Evolutionary conservation across 176 grass and related monocot species (phyloP).

Genomic region (Poa pratensis): DNA sequence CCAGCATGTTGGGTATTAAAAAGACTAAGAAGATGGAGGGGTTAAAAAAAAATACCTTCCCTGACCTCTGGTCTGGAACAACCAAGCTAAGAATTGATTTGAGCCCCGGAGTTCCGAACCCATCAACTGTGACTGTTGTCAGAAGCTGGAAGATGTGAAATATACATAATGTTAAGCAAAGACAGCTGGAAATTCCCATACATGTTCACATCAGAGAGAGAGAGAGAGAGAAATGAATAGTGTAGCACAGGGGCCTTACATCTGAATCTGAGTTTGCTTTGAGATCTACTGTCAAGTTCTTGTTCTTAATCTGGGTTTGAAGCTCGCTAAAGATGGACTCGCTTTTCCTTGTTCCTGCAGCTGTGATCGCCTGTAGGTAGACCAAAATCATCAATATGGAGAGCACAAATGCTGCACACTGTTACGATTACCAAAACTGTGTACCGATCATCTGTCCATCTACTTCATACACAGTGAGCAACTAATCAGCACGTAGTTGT

Average conservation of each 20-base stretch:
- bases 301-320: conserved; percentile 73
- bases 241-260: conserved; percentile 41
- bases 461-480: not conserved
- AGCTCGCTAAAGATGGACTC: conserved; percentile 71
- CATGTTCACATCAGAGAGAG: not conserved
- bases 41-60: conserved; percentile 54
- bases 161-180: conserved; percentile 24
- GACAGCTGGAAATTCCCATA: not conserved
- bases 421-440: not conserved
- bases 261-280: conserved; percentile 81
- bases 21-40: not conserved
- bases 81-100: conserved; percentile 76
- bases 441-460: not conserved
- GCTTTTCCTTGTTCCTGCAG: conserved; percentile 62
- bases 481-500: not conserved
- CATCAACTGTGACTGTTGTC: conserved; percentile 61
- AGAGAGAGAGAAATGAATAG: not conserved
- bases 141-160: conserved; percentile 57
- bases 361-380: conserved; percentile 59
- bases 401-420: not conserved
- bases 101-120: conserved; percentile 65
- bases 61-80: conserved; percentile 78
- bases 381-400: conserved; percentile 38
- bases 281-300: conserved; percentile 70
- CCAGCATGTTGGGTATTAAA: conserved; percentile 3